Evolutionary conservation across 2,329 filamentous ascomycete genomes (phyloP), one percentile per base, ranked within the genome.

Genomic region (Colletotrichum karsti): DNA sequence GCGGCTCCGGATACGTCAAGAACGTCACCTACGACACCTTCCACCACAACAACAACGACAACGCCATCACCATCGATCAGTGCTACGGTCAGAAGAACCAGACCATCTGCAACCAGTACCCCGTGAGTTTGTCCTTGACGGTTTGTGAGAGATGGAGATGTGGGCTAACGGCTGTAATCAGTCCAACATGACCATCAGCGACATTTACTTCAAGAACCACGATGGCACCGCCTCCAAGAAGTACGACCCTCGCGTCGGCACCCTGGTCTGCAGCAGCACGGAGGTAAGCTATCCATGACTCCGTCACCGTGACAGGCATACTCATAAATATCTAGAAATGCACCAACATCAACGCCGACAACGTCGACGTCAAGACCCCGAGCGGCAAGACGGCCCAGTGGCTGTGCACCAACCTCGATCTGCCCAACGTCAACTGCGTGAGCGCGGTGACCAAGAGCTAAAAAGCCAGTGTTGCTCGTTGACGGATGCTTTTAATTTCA

Each of bases 21-120:
- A 93, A 93, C 75, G 84, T 92, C 68, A 92, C 90, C 1, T 92
- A 91, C 75, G 87, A 91, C 64, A 83, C 81, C 4, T 90, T 92
- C 80, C 74, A 79, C 39, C 82, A 90, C 67, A 77, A 83, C 37
- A 90, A 91, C 68, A 89, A 91, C 69, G 90, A 92, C 74, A 59
- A 78, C 72, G 44, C 78, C 74, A 71, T 82, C 79, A 69, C 61
- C 2, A 69, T 70, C 13, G 58, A 69, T 28, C 69, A 70, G 56
- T 70, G 69, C 56, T 69, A 70, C 33, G 63, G 67, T 22, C 53
- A 67, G 33, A 66, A 68, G 63, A 69, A 68, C 39, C 67, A 63
- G 44, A 65, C 68, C 4, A 13, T 70, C n/a, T 70, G 68, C 65
- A 61, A 69, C 48, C 28, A 70, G 44, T 69, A 69, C 30, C 68